Evolutionary conservation across 1,284 basidiomycete genomes (phyloP).

Genomic region (Mycosarcoma maydis): DNA sequence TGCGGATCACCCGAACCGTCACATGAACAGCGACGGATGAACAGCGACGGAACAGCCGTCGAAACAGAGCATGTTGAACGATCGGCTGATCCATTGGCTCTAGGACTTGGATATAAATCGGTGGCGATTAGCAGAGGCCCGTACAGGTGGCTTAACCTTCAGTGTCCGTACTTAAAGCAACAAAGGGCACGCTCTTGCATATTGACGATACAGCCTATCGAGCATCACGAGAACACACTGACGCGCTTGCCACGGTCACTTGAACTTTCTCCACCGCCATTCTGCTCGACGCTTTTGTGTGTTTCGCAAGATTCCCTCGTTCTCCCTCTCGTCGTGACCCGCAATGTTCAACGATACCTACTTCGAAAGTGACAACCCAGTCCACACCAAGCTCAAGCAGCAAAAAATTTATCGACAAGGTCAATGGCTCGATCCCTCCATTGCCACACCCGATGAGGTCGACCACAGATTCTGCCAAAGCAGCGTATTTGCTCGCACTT

Average conservation of each 20-base stretch:
- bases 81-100: too few species aligned
- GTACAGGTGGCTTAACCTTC: background rate
- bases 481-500: slow-evolving; percentile 17
- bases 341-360: background rate
- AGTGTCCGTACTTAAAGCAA: slow-evolving; percentile 3
- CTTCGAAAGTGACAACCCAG: background rate
- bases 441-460: slow-evolving; percentile 14
- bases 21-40: background rate
- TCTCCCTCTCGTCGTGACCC: too few species aligned
- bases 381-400: background rate
- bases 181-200: background rate
- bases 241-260: background rate
- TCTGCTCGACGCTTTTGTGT: background rate
- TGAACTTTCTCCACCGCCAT: background rate
- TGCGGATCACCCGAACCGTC: background rate
- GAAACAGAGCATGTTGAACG: too few species aligned
- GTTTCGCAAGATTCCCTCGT: too few species aligned
- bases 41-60: background rate
- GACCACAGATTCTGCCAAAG: slow-evolving; percentile 12
- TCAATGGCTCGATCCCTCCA: slow-evolving; percentile 20
- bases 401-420: slow-evolving; percentile 9
- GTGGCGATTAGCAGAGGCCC: too few species aligned
- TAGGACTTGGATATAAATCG: too few species aligned
- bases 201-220: background rate
- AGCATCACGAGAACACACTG: too few species aligned